Base-by-base conservation (phyloP, 1,139 yeast species). In the Arxiozyma slooffiae region DNA sequence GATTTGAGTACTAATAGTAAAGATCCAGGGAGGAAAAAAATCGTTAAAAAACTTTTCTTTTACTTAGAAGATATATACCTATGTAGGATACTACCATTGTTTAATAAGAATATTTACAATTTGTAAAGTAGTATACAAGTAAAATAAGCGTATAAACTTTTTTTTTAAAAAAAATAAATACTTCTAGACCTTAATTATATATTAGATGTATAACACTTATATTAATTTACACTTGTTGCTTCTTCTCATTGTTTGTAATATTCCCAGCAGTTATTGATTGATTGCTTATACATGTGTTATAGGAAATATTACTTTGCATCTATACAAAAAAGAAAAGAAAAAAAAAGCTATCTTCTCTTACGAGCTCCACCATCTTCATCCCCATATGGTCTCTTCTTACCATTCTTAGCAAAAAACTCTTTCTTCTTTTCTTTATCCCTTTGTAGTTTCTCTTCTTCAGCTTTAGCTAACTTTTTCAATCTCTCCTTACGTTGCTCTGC, bases 391-490 rank as follows among this genome's bases (percentile, higher is more conserved):
- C 89, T 78, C 72, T 83, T 85, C 64, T 78, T 80, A 38, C 90
- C 87, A 60, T 82, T 81, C 57, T 75, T 80, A 47, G 84, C 76
- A 63, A 92, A 92, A 65, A 72, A 89, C 51, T 88, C 96, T 72
- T 86, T 87, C 76, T 89, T 90, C 64, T 87, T 79, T 65, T 85
- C 90, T 63, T 77, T 81, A 57, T 86, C 92, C 69, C 85, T 85
- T 55, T 88, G 94, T 47, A 72, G 73, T 63, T 82, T 81, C 46
- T 75, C 69, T 60, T 82, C 94, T 55, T 85, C 94, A 55, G 76
- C 71, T 69, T 86, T 84, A 18, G 89, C 88, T 48, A 85, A 64
- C 60, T 79, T 83, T 73, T 86, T 85, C 54, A 84, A 73, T 64
- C 85, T 80, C 53, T 82, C 92, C 58, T 78, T 78, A 63, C 88